Percentiles rank a stretch among this genome's conserved stretches.
Evolutionary conservation across 208 protist species (phyloP).

Genomic region (Acanthamoeba rhysodes): DNA sequence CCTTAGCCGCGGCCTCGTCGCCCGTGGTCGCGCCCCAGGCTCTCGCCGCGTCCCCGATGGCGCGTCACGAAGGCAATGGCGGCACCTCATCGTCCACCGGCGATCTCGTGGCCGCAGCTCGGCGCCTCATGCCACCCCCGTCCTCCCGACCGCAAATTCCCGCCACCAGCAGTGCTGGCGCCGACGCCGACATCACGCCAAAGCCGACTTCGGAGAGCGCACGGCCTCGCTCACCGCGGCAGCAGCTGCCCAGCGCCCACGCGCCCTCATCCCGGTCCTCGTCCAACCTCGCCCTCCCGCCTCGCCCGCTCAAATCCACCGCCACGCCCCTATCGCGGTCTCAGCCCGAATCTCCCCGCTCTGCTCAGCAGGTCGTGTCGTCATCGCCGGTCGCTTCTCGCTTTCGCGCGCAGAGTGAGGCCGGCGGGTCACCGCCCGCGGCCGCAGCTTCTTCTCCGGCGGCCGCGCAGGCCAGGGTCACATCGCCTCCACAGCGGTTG

Average conservation of each 20-base stretch:
- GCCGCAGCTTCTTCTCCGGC: too few species aligned
- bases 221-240: neutral
- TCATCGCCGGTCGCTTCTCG: neutral
- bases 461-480: neutral
- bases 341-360: neutral
- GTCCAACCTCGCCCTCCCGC: conserved; percentile 9
- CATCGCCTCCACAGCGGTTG: neutral
- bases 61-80: neutral
- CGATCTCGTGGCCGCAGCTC: neutral
- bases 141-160: neutral
- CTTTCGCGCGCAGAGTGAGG: neutral
- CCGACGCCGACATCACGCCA: neutral
- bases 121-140: neutral
- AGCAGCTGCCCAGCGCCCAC: neutral
- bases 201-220: neutral
- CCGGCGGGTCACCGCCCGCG: neutral
- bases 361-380: neutral
- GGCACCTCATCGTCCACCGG: neutral
- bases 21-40: neutral
- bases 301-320: neutral
- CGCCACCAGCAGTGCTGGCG: neutral
- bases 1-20: neutral
- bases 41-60: neutral
- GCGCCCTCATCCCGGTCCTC: neutral
- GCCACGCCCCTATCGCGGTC: neutral